Evolutionary conservation across 169 alveolate species (phyloP).

Genomic region (Cryptosporidium sp.): DNA sequence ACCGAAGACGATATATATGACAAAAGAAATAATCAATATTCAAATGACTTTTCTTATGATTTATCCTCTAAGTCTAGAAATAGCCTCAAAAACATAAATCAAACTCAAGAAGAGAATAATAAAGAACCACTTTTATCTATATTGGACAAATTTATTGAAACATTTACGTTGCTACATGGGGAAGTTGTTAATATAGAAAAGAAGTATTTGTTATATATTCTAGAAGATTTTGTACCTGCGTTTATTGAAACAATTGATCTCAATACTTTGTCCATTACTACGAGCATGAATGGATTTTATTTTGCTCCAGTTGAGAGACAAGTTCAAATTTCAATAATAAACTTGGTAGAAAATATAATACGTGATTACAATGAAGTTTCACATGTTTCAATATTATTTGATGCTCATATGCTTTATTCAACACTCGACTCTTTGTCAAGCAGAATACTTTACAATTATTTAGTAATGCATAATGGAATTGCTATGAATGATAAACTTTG

Average conservation of each 20-base stretch:
- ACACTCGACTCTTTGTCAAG: slow-evolving; percentile 36
- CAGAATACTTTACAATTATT: slow-evolving; percentile 44
- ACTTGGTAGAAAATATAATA: slow-evolving; percentile 41
- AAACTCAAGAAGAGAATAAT: slow-evolving; percentile 21
- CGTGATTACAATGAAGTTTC: not conserved
- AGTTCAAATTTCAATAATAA: slow-evolving; percentile 51
- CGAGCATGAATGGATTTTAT: slow-evolving; percentile 61
- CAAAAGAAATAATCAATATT: not conserved
- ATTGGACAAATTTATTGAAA: slow-evolving; percentile 54
- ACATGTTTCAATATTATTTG: slow-evolving; percentile 53
- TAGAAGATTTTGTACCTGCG: slow-evolving; percentile 67
- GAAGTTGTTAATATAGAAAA: slow-evolving; percentile 8
- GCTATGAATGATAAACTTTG: slow-evolving; percentile 73
- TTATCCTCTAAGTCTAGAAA: not conserved
- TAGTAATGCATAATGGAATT: slow-evolving; percentile 66
- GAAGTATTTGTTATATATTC: not conserved
- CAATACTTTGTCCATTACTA: slow-evolving; percentile 32
- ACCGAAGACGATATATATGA: slow-evolving; percentile 53
- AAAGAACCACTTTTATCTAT: slow-evolving; percentile 52
- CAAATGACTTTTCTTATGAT: slow-evolving; percentile 6
- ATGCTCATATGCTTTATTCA: slow-evolving; percentile 69
- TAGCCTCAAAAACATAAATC: not conserved
- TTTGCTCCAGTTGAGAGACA: slow-evolving; percentile 73
- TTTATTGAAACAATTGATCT: slow-evolving; percentile 65
- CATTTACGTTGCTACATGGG: slow-evolving; percentile 51